phyloP scores from a whole-genome alignment of 1,284 basidiomycete species.

The Pascua guehoae region DNA sequence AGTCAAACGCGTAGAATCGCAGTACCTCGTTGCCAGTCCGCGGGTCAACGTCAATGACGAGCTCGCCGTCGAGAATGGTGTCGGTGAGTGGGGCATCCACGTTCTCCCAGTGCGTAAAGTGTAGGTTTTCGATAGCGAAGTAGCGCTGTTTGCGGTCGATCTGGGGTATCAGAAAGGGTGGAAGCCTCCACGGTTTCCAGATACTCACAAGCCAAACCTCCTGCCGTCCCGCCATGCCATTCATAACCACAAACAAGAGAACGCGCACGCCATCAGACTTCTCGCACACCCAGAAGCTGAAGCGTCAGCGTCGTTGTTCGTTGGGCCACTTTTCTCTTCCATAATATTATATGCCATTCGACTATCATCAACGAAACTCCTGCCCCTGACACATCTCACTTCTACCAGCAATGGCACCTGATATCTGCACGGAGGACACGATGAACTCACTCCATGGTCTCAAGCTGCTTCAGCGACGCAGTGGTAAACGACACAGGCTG shows the following conservation, averaged over 20 bases:
- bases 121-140: conserved; percentile 67
- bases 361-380: no score
- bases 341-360: no score
- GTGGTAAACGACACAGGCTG: conserved; percentile 84
- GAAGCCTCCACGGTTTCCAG: background rate
- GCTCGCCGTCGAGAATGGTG: conserved; percentile 89
- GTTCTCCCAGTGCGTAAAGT: conserved; percentile 81
- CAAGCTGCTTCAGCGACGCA: conserved; percentile 68
- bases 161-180: conserved; percentile 50
- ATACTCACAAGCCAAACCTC: conserved; percentile 69
- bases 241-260: conserved; percentile 70
- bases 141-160: conserved; percentile 94
- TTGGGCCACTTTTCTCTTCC: no score
- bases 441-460: conserved; percentile 71
- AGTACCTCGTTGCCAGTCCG: conserved; percentile 69
- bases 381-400: background rate
- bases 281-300: conserved; percentile 97
- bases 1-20: conserved; percentile 87
- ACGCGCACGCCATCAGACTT: conserved; percentile 98
- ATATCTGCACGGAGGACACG: background rate
- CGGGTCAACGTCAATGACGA: conserved; percentile 85
- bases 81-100: conserved; percentile 64
- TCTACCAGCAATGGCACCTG: no score
- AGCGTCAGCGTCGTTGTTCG: background rate
- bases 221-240: conserved; percentile 58